Conservation (phyloP, 2,329 filamentous ascomycete species). For the Triangularia setosa region DNA sequence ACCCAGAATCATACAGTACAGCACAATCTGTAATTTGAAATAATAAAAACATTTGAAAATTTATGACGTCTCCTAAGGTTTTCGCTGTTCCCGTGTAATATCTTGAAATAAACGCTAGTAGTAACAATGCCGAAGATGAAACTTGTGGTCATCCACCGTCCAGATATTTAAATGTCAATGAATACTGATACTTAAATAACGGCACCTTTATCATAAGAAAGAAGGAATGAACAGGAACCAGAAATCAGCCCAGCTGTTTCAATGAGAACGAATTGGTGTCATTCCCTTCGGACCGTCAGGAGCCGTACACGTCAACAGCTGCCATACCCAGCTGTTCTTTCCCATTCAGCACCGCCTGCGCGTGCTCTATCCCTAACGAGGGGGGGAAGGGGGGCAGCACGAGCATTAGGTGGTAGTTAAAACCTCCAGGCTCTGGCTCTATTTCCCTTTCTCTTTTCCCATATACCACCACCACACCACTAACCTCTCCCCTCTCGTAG, state of each 20-base stretch:
- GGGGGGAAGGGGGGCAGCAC: background rate
- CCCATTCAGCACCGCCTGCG: background rate
- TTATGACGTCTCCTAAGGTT: too few relatives aligned
- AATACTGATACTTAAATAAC: background rate
- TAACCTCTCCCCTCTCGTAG: background rate
- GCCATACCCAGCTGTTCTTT: background rate
- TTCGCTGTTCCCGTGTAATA: too few relatives aligned
- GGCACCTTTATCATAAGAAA: background rate
- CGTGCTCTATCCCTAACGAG: background rate
- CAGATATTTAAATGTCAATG: background rate
- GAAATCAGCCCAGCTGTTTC: background rate
- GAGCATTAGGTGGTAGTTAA: background rate
- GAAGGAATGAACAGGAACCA: background rate
- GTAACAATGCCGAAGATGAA: too few relatives aligned
- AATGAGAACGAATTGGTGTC: background rate
- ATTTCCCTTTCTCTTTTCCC: background rate
- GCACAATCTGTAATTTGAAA: too few relatives aligned
- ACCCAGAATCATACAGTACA: too few relatives aligned
- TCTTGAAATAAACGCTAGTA: too few relatives aligned
- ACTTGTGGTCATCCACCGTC: background rate
- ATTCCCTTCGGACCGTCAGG: background rate
- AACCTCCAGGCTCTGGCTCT: background rate
- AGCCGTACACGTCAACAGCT: background rate
- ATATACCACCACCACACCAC: background rate
- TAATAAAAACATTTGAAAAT: too few relatives aligned